A percentile compares a stretch with the other conserved stretches of the same genome.
Conservation (phyloP, 352 stramenopile genomes). For the Globisporangium cederbergense region DNA sequence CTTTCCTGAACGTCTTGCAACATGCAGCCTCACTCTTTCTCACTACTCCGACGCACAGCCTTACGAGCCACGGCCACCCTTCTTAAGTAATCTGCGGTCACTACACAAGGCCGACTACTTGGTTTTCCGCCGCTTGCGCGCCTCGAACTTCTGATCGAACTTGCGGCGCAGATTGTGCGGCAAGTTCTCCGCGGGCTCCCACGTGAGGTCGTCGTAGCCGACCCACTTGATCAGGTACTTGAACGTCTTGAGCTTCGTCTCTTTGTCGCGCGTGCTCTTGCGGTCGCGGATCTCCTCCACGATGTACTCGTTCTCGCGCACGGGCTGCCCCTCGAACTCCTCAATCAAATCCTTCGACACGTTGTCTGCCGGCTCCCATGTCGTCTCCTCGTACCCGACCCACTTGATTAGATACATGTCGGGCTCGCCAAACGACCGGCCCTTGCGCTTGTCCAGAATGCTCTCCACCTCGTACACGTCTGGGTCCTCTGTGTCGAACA, state of each 20-base stretch:
- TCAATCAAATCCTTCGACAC: slow-evolving; percentile 80
- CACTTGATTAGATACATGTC: slow-evolving; percentile 83
- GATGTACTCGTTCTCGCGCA: slow-evolving; percentile 76
- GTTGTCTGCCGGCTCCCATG: slow-evolving; percentile 74
- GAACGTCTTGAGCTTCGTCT: slow-evolving; percentile 66
- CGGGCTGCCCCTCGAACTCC: slow-evolving; percentile 66
- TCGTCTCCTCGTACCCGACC: slow-evolving; percentile 76
- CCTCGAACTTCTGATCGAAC: slow-evolving; percentile 76
- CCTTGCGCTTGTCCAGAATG: slow-evolving; percentile 58
- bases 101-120: background rate
- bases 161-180: slow-evolving; percentile 76
- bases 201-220: slow-evolving; percentile 77
- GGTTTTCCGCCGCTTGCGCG: slow-evolving; percentile 14
- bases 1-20: background rate
- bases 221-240: slow-evolving; percentile 87
- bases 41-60: background rate
- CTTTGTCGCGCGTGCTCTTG: slow-evolving; percentile 52
- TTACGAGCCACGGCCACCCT: background rate
- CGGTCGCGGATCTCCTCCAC: slow-evolving; percentile 72
- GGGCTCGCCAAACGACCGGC: slow-evolving; percentile 39
- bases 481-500: slow-evolving; percentile 76
- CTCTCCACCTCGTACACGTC: slow-evolving; percentile 82
- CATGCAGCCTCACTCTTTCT: background rate
- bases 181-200: slow-evolving; percentile 73
- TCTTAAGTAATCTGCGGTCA: background rate